Base-by-base conservation (phyloP, 1,284 basidiomycete species). In the Pyrrhoderma noxium region DNA sequence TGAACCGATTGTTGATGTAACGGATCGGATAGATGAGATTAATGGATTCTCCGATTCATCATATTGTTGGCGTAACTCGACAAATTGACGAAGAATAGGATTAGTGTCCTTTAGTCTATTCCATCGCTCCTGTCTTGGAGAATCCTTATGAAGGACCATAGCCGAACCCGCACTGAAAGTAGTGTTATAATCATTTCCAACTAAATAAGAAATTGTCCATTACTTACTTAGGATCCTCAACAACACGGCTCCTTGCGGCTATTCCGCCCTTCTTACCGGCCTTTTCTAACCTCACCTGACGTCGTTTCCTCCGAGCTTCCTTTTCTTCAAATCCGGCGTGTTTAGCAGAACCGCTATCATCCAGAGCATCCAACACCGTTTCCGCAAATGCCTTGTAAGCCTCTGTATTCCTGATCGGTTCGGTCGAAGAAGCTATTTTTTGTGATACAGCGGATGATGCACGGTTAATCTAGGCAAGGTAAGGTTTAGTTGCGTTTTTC, bases 301-400 rank as follows among this genome's bases (percentile, higher is more conserved):
- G 74, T 58, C 86, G 77, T 59, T 79, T 70, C 60, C 93, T 72
- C 49, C 93, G 78, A 27, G 81, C 87, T 64, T 94, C 93, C 65
- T 87, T 91, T 65, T 94, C 93, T 64, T 95, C 89, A 61, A 93
- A 97, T 0, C 93, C 93, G 49, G 90, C 93, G 69, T 95, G 90
- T 61, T 92, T 88, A 3, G 91, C 89, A 56, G 83, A 89, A 3
- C 89, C 89, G 52, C 89, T 90, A 65, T 98, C 94, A 61, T 99
- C 94, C 43, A 99, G 77, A 5, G 93, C 92, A 60, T 99, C 95
- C 21, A 91, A 72, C 16, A 99, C 72, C 8, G 90, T 92, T 47
- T 95, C 89, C 1, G 92, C 82, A 22, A 99, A 74, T 0, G 86
- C 76, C 71, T 96, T 96, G 74, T 99, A 99, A 1, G 93, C 92